A percentile compares a stretch with the other conserved stretches of the same genome.
phyloP scores from a whole-genome alignment of 805 yeast species.

The Nakazawaea siamensis region DNA sequence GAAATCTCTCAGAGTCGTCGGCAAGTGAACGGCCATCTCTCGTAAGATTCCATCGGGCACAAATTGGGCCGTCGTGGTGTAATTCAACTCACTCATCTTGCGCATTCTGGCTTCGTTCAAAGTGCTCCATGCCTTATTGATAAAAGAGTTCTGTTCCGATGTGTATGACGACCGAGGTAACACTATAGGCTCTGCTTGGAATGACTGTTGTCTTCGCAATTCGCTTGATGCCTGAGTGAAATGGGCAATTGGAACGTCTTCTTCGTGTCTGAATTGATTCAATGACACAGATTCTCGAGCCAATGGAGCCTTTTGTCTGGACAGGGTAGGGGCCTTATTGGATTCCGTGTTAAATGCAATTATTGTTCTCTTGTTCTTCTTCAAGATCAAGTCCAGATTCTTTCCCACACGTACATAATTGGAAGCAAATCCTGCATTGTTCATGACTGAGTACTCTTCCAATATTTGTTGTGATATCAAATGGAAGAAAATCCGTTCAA shows the following conservation, averaged over 20 bases:
- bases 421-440: constrained; percentile 71
- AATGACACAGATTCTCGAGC: too few relatives aligned
- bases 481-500: constrained; percentile 79
- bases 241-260: constrained; percentile 13
- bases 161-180: constrained; percentile 13
- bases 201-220: constrained; percentile 7
- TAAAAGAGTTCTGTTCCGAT: constrained; percentile 18
- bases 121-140: constrained; percentile 20
- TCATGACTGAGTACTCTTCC: constrained; percentile 65
- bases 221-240: constrained; percentile 15
- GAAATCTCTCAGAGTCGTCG: constrained; percentile 41
- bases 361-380: constrained; percentile 33
- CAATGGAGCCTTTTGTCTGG: constrained; percentile 4
- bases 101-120: constrained; percentile 34
- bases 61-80: constrained; percentile 24
- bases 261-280: constrained; percentile 15
- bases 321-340: constrained; percentile 13
- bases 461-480: constrained; percentile 59
- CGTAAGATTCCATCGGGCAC: constrained; percentile 33
- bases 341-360: constrained; percentile 39
- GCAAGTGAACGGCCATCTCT: constrained; percentile 49
- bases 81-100: constrained; percentile 31
- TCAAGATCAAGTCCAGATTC: constrained; percentile 40
- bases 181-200: constrained; percentile 15
- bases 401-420: constrained; percentile 64